Evolutionary conservation across 108 stramenopile species (phyloP), one percentile per base, ranked within the genome.

Genomic region (Schizochytrium sp.): DNA sequence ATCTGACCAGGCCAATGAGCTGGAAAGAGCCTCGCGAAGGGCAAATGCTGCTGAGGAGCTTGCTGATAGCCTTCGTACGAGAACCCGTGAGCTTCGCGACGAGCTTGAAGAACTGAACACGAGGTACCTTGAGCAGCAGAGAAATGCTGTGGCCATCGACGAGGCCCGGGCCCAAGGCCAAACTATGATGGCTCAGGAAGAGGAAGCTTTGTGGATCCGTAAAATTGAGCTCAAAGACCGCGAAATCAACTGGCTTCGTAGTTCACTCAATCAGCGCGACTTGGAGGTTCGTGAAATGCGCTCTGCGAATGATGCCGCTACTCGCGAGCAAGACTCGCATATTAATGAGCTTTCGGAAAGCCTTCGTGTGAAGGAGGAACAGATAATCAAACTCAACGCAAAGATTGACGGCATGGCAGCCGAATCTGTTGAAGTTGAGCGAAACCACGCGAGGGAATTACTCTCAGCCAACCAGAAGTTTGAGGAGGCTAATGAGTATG

Each of bases 171-270:
- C 64, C 19, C 12, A 69, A 44, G 64, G 28, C 64, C 42, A 69
- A 44, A 44, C 64, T 44, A 69, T 44, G 28, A 38, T 69, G 10
- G 64, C 64, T 44, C 40, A 15, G 64, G 64, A 69, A 15, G 64
- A 69, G 28, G 64, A 44, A 10, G 40, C 64, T 8, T 15, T 69
- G 12, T 69, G 64, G 64, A 44, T 44, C 10, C 64, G 64, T 3
- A 69, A 69, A 15, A 7, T 69, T 8, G 64, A 69, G 64, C 64
- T 69, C 64, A 69, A 69, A 44, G 64, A 69, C 19, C 64, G 64
- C 64, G 64, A 69, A 44, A 69, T 69, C 64, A 15, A 15, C 10
- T 69, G 64, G 64, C 64, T 69, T 3, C 64, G 64, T 15, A 44
- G 42, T 3, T 8, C 44, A 44, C 64, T 69, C 64, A 44, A 69